Percentiles rank a stretch among this genome's conserved stretches.
phyloP scores from a whole-genome alignment of 2,329 filamentous ascomycete genomes.

The Fusarium chuoi region DNA sequence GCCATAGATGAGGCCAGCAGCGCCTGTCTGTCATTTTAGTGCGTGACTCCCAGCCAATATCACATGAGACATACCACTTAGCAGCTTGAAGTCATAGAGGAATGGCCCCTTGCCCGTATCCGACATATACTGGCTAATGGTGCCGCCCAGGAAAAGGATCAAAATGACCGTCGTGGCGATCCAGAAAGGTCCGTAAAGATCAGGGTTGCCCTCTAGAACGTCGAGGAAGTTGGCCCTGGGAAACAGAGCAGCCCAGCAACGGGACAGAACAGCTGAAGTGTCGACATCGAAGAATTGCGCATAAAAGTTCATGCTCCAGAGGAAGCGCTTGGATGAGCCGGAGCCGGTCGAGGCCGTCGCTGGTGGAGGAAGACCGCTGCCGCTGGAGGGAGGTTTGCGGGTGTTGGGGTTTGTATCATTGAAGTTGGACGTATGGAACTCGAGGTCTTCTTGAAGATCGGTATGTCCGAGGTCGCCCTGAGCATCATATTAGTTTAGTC shows the following conservation, averaged over 20 bases:
- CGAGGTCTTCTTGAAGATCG: conserved; percentile 97
- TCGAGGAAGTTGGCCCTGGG: conserved; percentile 96
- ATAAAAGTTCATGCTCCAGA: conserved; percentile 95
- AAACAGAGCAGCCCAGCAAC: conserved; percentile 89
- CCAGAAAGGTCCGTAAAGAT: conserved; percentile 98
- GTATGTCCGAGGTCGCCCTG: conserved; percentile 98
- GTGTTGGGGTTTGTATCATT: conserved; percentile 65
- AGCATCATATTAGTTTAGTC: conserved; percentile 24
- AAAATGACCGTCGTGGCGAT: conserved; percentile 97
- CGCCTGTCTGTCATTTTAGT: conserved; percentile 60
- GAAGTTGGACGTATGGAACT: conserved; percentile 96
- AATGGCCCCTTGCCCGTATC: conserved; percentile 76
- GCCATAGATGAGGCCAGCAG: conserved; percentile 92
- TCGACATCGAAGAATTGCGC: conserved; percentile 99
- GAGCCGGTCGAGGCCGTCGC: conserved; percentile 59
- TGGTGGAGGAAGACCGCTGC: conserved; percentile 66
- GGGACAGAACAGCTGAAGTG: conserved; percentile 85
- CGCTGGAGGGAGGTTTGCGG: conserved; percentile 57
- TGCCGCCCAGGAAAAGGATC: conserved; percentile 94
- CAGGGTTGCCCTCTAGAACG: conserved; percentile 94
- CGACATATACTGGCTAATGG: conserved; percentile 90
- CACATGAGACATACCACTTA: conserved; percentile 72
- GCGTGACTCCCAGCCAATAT: background rate
- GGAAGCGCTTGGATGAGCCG: conserved; percentile 78
- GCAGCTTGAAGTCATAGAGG: conserved; percentile 87